Conservation (phyloP, 805 yeast species). For the Saccharomycopsis babjevae region DNA sequence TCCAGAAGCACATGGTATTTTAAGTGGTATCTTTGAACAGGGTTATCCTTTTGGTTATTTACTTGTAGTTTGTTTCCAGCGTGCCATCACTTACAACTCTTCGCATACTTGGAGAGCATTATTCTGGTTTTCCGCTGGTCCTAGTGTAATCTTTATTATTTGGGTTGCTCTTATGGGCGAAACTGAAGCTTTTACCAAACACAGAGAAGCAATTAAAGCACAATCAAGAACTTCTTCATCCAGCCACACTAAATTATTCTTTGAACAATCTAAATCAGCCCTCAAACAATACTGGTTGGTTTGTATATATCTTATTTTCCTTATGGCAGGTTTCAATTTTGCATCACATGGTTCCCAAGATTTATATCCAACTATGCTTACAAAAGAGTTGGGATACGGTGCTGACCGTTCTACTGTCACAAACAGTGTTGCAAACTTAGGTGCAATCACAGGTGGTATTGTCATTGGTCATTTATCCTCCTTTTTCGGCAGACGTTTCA, state of each 20-base stretch:
- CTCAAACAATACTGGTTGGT: conserved; percentile 49
- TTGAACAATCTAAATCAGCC: conserved; percentile 23
- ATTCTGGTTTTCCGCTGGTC: conserved; percentile 67
- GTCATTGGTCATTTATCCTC: conserved; percentile 47
- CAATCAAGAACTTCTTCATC: conserved; percentile 12
- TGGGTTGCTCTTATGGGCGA: conserved; percentile 56
- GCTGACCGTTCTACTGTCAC: conserved; percentile 45
- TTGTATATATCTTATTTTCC: conserved; percentile 43
- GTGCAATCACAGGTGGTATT: conserved; percentile 59
- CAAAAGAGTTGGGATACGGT: conserved; percentile 38
- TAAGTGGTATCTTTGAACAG: conserved; percentile 51
- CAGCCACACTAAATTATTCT: conserved; percentile 19
- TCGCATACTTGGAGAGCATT: conserved; percentile 57
- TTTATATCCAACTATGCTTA: conserved; percentile 53
- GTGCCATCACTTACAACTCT: conserved; percentile 48
- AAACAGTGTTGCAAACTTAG: conserved; percentile 52
- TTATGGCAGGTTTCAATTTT: conserved; percentile 64
- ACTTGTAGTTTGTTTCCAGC: conserved; percentile 49
- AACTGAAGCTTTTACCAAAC: conserved; percentile 39
- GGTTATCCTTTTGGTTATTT: conserved; percentile 60
- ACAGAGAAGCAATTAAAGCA: conserved; percentile 19
- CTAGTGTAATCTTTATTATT: conserved; percentile 47
- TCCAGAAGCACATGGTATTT: conserved; percentile 43
- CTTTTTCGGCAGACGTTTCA: conserved; percentile 49
- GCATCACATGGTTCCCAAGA: conserved; percentile 70